Evolutionary conservation across 192 early-diverging fungal species (phyloP).

Genomic region (Linnemannia schmuckeri): DNA sequence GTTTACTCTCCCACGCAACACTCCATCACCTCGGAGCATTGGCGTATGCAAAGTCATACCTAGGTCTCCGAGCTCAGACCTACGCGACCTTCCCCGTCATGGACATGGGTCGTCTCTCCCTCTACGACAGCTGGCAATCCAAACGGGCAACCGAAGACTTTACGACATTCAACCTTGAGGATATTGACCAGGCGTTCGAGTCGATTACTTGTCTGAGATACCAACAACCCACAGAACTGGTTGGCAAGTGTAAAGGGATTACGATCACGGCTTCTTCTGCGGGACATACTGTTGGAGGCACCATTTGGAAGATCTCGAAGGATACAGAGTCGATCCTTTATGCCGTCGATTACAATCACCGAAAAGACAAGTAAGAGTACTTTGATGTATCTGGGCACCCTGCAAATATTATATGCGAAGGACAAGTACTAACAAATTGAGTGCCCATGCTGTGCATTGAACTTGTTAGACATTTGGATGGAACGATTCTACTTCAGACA

Average conservation of each 20-base stretch:
- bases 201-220: slow-evolving; percentile 85
- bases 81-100: slow-evolving; percentile 94
- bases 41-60: slow-evolving; percentile 80
- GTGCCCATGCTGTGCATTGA: slow-evolving; percentile 51
- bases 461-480: slow-evolving; percentile 78
- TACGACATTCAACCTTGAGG: slow-evolving; percentile 78
- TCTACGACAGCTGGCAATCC: slow-evolving; percentile 86
- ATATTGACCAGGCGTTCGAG: slow-evolving; percentile 90
- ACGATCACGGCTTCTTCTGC: slow-evolving; percentile 92
- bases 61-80: slow-evolving; percentile 87
- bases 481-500: slow-evolving; percentile 69
- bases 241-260: slow-evolving; percentile 85
- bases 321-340: slow-evolving; percentile 95
- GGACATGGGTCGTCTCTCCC: slow-evolving; percentile 88
- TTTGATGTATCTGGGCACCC: background rate
- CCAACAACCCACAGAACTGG: slow-evolving; percentile 84
- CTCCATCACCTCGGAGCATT: slow-evolving; percentile 89
- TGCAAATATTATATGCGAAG: background rate
- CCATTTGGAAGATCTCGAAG: slow-evolving; percentile 96
- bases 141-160: slow-evolving; percentile 80
- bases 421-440: slow-evolving; percentile 35
- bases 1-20: slow-evolving; percentile 92
- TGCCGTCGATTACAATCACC: slow-evolving; percentile 96
- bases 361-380: slow-evolving; percentile 81
- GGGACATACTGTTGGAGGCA: slow-evolving; percentile 96